Evolutionary conservation across 805 yeast species (phyloP).

Genomic region (Priceomyces haplophilus): DNA sequence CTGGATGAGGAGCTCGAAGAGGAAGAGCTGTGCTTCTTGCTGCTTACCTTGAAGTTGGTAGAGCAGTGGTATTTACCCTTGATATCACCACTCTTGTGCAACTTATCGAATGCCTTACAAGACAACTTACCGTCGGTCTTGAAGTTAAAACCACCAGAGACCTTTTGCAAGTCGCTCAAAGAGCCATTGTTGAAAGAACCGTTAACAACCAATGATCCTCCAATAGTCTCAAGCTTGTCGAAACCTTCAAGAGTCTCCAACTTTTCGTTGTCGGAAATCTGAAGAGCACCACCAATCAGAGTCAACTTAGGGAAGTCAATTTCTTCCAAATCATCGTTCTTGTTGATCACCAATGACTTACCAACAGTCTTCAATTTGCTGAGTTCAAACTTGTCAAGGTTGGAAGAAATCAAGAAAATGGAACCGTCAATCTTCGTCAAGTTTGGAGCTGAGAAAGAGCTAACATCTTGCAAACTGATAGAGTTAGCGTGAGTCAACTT

Average conservation of each 20-base stretch:
- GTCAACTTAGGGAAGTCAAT: slow-evolving; percentile 69
- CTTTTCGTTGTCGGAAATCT: slow-evolving; percentile 77
- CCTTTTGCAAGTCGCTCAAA: slow-evolving; percentile 68
- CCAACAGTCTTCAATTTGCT: slow-evolving; percentile 63
- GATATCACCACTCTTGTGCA: slow-evolving; percentile 76
- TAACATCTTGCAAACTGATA: slow-evolving; percentile 78
- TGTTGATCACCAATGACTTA: slow-evolving; percentile 71
- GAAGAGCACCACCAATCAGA: slow-evolving; percentile 89
- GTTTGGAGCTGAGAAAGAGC: slow-evolving; percentile 66
- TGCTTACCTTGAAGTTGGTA: slow-evolving; percentile 41
- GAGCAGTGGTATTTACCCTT: slow-evolving; percentile 81
- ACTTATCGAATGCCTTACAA: slow-evolving; percentile 70
- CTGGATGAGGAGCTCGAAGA: slow-evolving; percentile 11
- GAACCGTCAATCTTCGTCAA: slow-evolving; percentile 77
- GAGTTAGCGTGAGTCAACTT: slow-evolving; percentile 81
- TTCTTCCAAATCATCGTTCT: slow-evolving; percentile 70
- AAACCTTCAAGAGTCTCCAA: slow-evolving; percentile 69
- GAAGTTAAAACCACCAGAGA: slow-evolving; percentile 88
- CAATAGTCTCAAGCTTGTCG: slow-evolving; percentile 66
- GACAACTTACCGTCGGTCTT: slow-evolving; percentile 74
- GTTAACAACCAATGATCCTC: slow-evolving; percentile 80
- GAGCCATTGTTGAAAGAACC: slow-evolving; percentile 84
- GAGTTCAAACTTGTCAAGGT: slow-evolving; percentile 55
- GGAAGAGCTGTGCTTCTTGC: too few species aligned
- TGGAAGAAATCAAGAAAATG: slow-evolving; percentile 73